Evolutionary conservation across 1,284 basidiomycete genomes (phyloP).

Genomic region (Kalmanozyma brasiliensis): DNA sequence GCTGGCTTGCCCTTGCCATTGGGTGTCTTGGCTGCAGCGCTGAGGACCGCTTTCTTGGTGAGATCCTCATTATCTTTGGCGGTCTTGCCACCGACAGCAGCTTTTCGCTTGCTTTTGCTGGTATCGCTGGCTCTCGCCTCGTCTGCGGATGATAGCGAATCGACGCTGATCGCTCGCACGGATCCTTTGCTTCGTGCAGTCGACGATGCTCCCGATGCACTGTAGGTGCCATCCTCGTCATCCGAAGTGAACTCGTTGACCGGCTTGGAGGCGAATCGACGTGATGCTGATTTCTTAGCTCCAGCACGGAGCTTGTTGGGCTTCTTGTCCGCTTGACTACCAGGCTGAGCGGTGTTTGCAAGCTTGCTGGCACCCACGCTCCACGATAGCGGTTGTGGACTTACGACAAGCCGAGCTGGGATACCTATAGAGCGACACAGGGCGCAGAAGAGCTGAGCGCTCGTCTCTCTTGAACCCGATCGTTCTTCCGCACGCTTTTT

Average conservation of each 20-base stretch:
- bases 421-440: slow-evolving; percentile 87
- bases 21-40: slow-evolving; percentile 20
- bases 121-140: slow-evolving; percentile 15
- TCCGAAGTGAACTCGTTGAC: slow-evolving; percentile 55
- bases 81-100: background rate
- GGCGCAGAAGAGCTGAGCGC: slow-evolving; percentile 90
- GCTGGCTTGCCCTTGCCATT: slow-evolving; percentile 5
- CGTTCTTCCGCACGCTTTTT: slow-evolving; percentile 87
- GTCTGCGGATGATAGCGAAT: slow-evolving; percentile 17
- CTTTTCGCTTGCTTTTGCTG: slow-evolving; percentile 6
- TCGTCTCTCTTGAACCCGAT: slow-evolving; percentile 84
- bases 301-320: slow-evolving; percentile 25
- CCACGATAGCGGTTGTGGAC: slow-evolving; percentile 91
- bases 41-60: slow-evolving; percentile 28
- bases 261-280: slow-evolving; percentile 36
- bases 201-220: slow-evolving; percentile 18
- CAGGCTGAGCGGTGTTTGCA: slow-evolving; percentile 50
- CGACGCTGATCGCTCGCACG: slow-evolving; percentile 13
- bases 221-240: slow-evolving; percentile 26
- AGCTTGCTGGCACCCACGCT: slow-evolving; percentile 68
- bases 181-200: slow-evolving; percentile 9
- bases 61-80: slow-evolving; percentile 13
- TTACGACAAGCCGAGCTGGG: slow-evolving; percentile 86
- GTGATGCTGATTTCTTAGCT: slow-evolving; percentile 12
- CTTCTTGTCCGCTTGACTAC: slow-evolving; percentile 63